Evolutionary conservation across 1,139 yeast species (phyloP).

Genomic region (Pichia sp.): DNA sequence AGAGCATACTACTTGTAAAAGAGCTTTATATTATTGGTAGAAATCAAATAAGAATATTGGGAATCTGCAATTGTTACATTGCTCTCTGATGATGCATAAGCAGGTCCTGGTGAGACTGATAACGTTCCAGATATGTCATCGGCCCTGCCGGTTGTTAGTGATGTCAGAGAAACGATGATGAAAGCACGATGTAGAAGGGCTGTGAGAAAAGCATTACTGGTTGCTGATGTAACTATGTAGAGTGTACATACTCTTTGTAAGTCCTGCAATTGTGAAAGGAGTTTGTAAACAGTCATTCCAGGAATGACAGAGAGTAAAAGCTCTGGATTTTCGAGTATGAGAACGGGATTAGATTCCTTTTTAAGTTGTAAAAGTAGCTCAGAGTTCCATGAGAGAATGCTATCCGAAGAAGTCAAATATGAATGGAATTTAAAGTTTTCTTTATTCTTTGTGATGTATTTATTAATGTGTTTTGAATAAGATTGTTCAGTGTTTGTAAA

Average conservation of each 20-base stretch:
- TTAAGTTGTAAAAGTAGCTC: neutral
- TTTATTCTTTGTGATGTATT: slow-evolving; percentile 7
- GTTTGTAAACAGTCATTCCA: slow-evolving; percentile 28
- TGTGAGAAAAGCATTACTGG: slow-evolving; percentile 39
- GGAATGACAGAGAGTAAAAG: slow-evolving; percentile 40
- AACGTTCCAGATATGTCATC: slow-evolving; percentile 73
- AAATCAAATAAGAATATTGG: slow-evolving; percentile 10
- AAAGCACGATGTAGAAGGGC: slow-evolving; percentile 46
- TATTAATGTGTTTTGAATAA: slow-evolving; percentile 8
- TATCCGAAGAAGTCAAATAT: slow-evolving; percentile 1
- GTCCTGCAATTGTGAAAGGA: slow-evolving; percentile 33
- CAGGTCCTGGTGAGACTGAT: slow-evolving; percentile 30
- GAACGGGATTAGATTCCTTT: neutral
- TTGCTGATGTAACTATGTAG: slow-evolving; percentile 29
- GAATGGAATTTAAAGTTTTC: slow-evolving; percentile 5
- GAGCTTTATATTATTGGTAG: slow-evolving; percentile 9
- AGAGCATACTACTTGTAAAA: slow-evolving; percentile 8
- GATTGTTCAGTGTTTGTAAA: slow-evolving; percentile 5
- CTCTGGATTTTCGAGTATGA: slow-evolving; percentile 37
- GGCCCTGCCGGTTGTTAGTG: slow-evolving; percentile 75
- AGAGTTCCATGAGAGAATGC: neutral
- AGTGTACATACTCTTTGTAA: slow-evolving; percentile 35
- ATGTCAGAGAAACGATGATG: slow-evolving; percentile 47
- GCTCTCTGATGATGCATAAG: neutral
- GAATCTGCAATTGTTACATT: slow-evolving; percentile 1